Conservation (phyloP, 2,329 filamentous ascomycete species). For the Talaromyces sp. region DNA sequence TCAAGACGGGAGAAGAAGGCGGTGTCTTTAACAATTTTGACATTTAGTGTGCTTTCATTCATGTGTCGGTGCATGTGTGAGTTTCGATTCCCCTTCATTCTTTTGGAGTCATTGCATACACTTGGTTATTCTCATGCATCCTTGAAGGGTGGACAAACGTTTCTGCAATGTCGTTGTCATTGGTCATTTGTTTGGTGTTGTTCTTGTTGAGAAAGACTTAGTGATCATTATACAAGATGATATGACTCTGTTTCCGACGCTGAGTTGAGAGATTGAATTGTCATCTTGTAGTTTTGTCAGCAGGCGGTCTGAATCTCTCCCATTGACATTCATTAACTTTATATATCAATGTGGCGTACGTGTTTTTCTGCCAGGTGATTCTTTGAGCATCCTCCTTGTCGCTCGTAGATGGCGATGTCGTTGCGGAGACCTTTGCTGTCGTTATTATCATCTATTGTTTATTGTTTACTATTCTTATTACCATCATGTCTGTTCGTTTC, state of each 20-base stretch:
- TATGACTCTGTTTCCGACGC: neutral
- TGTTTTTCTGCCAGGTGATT: neutral
- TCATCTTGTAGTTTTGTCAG: neutral
- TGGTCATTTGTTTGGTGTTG: slow-evolving; percentile 5
- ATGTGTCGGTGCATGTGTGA: slow-evolving; percentile 19
- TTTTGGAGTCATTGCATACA: slow-evolving; percentile 18
- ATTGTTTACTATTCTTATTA: neutral
- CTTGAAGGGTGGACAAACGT: slow-evolving; percentile 10
- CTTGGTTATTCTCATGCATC: slow-evolving; percentile 17
- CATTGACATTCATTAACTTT: neutral
- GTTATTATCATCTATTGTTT: slow-evolving; percentile 1
- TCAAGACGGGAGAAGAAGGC: slow-evolving; percentile 39
- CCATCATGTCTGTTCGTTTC: neutral
- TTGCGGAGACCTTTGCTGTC: neutral
- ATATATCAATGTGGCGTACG: slow-evolving; percentile 11
- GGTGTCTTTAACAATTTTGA: slow-evolving; percentile 46
- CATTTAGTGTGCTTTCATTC: slow-evolving; percentile 41
- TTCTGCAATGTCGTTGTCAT: slow-evolving; percentile 6
- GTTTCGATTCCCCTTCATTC: slow-evolving; percentile 5
- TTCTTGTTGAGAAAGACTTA: neutral
- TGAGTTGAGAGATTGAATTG: neutral
- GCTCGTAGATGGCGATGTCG: neutral
- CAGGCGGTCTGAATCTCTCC: neutral
- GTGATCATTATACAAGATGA: neutral
- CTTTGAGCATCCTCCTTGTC: slow-evolving; percentile 2